phyloP scores from a whole-genome alignment of 257 asterid genomes.

The Handroanthus guayacan region DNA sequence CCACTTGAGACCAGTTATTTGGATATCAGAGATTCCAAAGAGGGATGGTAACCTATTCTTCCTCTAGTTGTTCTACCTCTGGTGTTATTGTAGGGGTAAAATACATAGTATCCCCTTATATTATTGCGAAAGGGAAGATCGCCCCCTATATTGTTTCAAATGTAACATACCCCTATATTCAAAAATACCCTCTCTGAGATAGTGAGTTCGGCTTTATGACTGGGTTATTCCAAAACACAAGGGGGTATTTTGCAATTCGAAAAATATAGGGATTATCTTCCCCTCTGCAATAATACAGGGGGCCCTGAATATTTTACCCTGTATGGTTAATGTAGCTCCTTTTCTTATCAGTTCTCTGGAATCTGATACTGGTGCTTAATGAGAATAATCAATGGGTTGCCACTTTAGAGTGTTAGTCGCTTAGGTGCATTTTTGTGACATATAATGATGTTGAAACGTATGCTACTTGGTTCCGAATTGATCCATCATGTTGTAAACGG shows the following conservation, averaged over 20 bases:
- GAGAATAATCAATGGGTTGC: not conserved
- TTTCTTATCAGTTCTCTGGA: not conserved
- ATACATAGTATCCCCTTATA: too few species aligned
- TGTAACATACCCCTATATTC: too few species aligned
- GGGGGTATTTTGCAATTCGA: too few species aligned
- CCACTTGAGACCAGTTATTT: conserved; percentile 77
- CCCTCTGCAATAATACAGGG: too few species aligned
- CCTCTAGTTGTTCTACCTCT: not conserved
- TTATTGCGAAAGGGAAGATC: too few species aligned
- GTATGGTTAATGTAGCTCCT: not conserved
- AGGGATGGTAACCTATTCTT: conserved; percentile 68
- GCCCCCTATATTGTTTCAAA: too few species aligned
- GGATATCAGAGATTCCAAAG: conserved; percentile 69
- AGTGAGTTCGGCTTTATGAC: too few species aligned
- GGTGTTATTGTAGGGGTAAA: not conserved
- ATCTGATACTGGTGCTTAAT: conserved; percentile 1
- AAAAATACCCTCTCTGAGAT: too few species aligned
- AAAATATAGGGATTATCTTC: too few species aligned
- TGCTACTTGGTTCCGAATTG: conserved; percentile 4
- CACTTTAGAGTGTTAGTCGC: not conserved
- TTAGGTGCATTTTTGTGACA: not conserved
- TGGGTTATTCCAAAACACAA: too few species aligned
- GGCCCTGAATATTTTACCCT: too few species aligned
- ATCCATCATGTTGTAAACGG: not conserved
- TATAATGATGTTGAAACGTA: conserved; percentile 11